Base-by-base conservation (phyloP, 352 stramenopile genomes). In the Phytophthora sp. region DNA sequence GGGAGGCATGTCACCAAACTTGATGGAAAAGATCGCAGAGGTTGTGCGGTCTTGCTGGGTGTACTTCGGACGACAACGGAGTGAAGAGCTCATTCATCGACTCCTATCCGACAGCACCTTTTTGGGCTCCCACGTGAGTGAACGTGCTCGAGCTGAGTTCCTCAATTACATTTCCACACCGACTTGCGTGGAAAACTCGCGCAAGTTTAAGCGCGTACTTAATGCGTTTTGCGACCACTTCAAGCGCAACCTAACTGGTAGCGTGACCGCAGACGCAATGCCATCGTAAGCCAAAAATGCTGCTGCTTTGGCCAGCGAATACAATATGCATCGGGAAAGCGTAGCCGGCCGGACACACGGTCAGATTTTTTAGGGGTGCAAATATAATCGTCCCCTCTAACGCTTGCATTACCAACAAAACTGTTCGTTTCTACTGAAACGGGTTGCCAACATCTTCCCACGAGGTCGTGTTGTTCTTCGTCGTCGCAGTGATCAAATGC, bases 211-310 rank as follows among this genome's bases (percentile, higher is more conserved):
- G 35, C 84, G 84, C 28, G 82, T 91, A 21, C 62, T 94, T 12
- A 82, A 72, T 27, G 69, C 82, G 30, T 94, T 94, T 54, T 94
- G 84, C 58, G 81, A 89, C 41, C 84, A 94, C 53, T 92, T 92
- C 52, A 82, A 82, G 44, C 84, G 86, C 65, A 82, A 68, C 12
- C 51, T 89, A 27, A 74, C 32, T 11, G 45, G 27, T 9, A 58
- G 43, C 37, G 27, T 38, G 15, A 71, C 50, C 21, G 53, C 5
- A n/a, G 41, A 55, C 18, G 30, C 46, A 26, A 62, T 71, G 27
- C 17, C 52, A 21, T 61, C 27, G 30, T 65, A 58, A 68, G 27
- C 3, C 34, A n/a, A n/a, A 8, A 20, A 38, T 8, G 32, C 39
- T 31, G 17, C 17, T 31, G 32, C 8, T 8, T 8, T 43, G 45